Evolutionary conservation across 176 grass and related monocot genomes (phyloP).

Genomic region (Aegilops tauschii): DNA sequence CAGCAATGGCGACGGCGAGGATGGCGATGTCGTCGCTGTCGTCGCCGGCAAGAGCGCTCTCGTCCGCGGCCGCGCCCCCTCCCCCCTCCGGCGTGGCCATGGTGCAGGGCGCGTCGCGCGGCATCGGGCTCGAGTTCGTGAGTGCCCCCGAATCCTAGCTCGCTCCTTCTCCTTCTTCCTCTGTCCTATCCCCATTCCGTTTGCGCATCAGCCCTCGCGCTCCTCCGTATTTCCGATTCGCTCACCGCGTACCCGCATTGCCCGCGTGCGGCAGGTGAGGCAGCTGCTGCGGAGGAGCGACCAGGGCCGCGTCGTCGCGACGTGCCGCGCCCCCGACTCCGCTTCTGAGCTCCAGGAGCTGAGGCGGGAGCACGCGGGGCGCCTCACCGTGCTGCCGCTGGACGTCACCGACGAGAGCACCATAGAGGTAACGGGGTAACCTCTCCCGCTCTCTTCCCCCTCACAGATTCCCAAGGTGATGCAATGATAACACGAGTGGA

Average conservation of each 20-base stretch:
- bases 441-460: background rate
- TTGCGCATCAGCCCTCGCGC: background rate
- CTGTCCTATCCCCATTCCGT: background rate
- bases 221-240: background rate
- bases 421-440: conserved; percentile 46
- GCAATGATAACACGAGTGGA: background rate
- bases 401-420: conserved; percentile 79
- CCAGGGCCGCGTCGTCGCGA: conserved; percentile 57
- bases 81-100: conserved; percentile 53
- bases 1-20: conserved; percentile 29
- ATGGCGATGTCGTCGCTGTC: background rate
- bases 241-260: background rate
- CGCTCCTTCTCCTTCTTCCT: background rate
- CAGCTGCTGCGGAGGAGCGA: conserved; percentile 66
- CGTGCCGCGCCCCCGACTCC: conserved; percentile 56
- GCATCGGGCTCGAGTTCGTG: conserved; percentile 93
- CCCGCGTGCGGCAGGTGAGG: conserved; percentile 42
- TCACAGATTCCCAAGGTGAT: background rate
- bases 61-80: background rate
- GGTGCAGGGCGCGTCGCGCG: conserved; percentile 88
- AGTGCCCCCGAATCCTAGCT: background rate
- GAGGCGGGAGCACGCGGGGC: conserved; percentile 40
- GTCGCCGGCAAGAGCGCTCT: conserved; percentile 40
- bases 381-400: conserved; percentile 69
- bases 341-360: conserved; percentile 59